phyloP scores from a whole-genome alignment of 78 protist genomes.

The Dictyostelium purpureum region DNA sequence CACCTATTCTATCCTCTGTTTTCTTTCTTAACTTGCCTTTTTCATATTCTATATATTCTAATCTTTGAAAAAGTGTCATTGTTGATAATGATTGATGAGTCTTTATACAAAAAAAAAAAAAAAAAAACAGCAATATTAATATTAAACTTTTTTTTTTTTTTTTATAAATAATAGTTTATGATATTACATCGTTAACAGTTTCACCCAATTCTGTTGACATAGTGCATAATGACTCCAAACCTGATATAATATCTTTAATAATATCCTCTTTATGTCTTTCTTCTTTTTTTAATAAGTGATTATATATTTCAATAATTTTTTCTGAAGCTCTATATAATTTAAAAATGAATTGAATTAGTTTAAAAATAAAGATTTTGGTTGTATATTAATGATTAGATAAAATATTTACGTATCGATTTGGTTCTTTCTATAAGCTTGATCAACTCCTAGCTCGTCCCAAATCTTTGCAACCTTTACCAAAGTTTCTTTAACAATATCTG shows the following conservation, averaged over 20 bases:
- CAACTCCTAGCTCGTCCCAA: slow-evolving; percentile 73
- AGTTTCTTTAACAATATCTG: slow-evolving; percentile 13
- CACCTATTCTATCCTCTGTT: slow-evolving; percentile 57
- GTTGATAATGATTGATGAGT: slow-evolving; percentile 10
- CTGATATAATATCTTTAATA: slow-evolving; percentile 45
- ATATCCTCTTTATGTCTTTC: slow-evolving; percentile 67
- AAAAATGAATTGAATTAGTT: neutral
- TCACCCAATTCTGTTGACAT: slow-evolving; percentile 78
- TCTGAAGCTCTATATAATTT: slow-evolving; percentile 8
- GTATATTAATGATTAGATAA: neutral
- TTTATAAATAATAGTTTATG: neutral
- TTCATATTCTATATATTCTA: slow-evolving; percentile 34
- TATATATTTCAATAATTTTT: slow-evolving; percentile 31
- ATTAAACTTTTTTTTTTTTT: neutral
- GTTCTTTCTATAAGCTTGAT: slow-evolving; percentile 27
- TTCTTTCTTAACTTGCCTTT: slow-evolving; percentile 45
- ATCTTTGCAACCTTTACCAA: slow-evolving; percentile 19
- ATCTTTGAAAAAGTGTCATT: slow-evolving; percentile 47
- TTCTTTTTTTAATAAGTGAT: slow-evolving; percentile 33
- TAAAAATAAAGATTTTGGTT: neutral
- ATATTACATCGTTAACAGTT: slow-evolving; percentile 45
- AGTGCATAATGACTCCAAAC: slow-evolving; percentile 55
- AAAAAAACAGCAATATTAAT: neutral
- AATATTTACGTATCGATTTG: slow-evolving; percentile 32
- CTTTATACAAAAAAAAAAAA: neutral